Evolutionary conservation across 305 asterid species (phyloP).

Genomic region (Fraxinus baroniana): DNA sequence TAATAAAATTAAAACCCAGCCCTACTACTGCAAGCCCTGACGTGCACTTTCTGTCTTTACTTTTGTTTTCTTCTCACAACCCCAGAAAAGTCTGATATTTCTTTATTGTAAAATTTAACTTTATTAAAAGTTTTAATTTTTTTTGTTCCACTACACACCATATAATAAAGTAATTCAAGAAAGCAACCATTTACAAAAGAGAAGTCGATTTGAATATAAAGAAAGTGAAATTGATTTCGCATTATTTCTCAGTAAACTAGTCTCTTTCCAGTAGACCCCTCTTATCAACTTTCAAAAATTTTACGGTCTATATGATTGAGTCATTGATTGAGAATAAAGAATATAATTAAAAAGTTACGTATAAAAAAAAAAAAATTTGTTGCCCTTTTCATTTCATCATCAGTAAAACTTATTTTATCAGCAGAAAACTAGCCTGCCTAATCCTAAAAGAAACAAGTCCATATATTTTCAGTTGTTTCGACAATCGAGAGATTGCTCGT

Average conservation of each 20-base stretch:
- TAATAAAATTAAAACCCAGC: constrained; percentile 12
- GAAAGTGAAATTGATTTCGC: constrained; percentile 30
- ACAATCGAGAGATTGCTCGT: neutral
- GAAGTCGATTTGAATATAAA: constrained; percentile 39
- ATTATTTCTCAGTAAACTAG: constrained; percentile 21
- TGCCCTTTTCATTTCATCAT: constrained; percentile 24
- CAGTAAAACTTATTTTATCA: constrained; percentile 15
- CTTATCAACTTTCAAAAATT: constrained; percentile 32
- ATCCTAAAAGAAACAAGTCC: neutral
- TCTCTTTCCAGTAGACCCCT: constrained; percentile 33
- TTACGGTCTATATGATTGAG: constrained; percentile 71
- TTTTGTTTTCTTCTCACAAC: constrained; percentile 61
- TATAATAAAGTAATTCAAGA: constrained; percentile 45
- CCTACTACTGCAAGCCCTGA: constrained; percentile 67
- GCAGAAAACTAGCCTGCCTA: constrained; percentile 4
- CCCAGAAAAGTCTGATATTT: constrained; percentile 47
- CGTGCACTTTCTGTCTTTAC: constrained; percentile 95
- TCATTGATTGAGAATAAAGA: constrained; percentile 52
- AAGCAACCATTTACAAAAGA: constrained; percentile 49
- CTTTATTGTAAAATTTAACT: constrained; percentile 29
- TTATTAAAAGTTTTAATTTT: constrained; percentile 25
- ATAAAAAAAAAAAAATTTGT: too few relatives aligned
- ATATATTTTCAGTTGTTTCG: neutral
- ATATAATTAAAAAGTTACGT: constrained; percentile 1
- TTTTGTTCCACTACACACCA: constrained; percentile 31